Evolutionary conservation across 2,329 filamentous ascomycete genomes (phyloP), one percentile per base, ranked within the genome.

Genomic region (Fusarium clavum): DNA sequence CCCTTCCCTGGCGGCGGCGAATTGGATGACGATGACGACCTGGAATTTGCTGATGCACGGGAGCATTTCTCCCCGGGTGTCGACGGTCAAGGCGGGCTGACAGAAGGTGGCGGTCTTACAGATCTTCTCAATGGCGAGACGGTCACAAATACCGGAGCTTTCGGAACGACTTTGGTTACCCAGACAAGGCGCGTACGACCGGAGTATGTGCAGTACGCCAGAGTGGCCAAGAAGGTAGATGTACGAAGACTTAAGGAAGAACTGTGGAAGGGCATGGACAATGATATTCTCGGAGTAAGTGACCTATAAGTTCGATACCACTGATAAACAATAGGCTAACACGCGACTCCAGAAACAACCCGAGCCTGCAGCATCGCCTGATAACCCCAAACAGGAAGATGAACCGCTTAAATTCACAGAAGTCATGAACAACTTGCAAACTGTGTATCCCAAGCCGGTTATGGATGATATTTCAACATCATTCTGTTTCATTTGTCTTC

Each of bases 401-500:
- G 18, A 87, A 79, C 85, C 81, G 6, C 86, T 98, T 71, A 94
- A 92, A 75, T 99, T 99, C 81, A 98, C 94, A 1, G 85, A 91
- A 22, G 90, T 99, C 64, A 97, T 99, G 90, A 97, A 97, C 78
- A 91, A 91, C 67, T 83, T 99, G 48, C 92, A 97, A 78, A 82
- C 86, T 7, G 94, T 97, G 10, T 99, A 99, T 77, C 91, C 94
- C 13, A 92, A 93, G 79, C 87, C 92, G 72, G 89, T 90, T 64
- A 93, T 99, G 89, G 90, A 92, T 65, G 96, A 99, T 80, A 98
- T 99, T 76, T 97, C 94, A 38, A 99, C 96, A 0, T 97, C 88
- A 69, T 91, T 83, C 81, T 97, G 96, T 79, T 99, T 98, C 82
- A 99, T 99, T 76, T 97, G 93, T 75, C 82, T 97, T 61, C 83